A percentile compares a stretch with the other conserved stretches of the same genome.
Conservation (phyloP, 805 yeast species). For the Lachancea lanzarotensis region DNA sequence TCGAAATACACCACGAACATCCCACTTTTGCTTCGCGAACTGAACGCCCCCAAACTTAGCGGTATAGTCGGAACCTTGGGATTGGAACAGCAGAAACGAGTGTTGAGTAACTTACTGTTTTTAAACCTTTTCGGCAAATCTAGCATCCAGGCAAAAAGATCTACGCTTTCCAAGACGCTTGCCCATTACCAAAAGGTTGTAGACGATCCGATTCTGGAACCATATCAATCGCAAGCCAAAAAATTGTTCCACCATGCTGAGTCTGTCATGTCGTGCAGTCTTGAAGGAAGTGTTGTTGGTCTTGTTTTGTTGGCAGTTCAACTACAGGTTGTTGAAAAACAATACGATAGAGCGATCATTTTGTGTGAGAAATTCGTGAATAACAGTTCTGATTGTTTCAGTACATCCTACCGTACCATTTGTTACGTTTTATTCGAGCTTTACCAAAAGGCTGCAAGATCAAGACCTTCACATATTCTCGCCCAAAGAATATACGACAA, state of each 20-base stretch:
- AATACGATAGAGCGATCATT: conserved; percentile 27
- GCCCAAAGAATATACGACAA: conserved; percentile 12
- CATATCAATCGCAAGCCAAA: conserved; percentile 28
- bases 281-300: conserved; percentile 20
- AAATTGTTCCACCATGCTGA: conserved; percentile 21
- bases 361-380: conserved; percentile 22
- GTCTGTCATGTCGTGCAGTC: conserved; percentile 19
- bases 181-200: conserved; percentile 20
- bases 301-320: conserved; percentile 23
- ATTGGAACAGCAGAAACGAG: conserved; percentile 20
- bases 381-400: neutral
- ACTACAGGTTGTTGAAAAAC: conserved; percentile 22
- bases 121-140: conserved; percentile 25
- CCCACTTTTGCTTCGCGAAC: conserved; percentile 31
- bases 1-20: conserved; percentile 29
- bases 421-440: conserved; percentile 23
- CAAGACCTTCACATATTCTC: conserved; percentile 16
- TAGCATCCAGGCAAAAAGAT: conserved; percentile 14
- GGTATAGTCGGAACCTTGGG: conserved; percentile 21
- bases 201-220: conserved; percentile 21
- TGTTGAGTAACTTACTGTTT: conserved; percentile 19
- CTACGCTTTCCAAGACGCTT: conserved; percentile 21
- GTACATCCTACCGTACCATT: conserved; percentile 9
- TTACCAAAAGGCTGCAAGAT: conserved; percentile 20
- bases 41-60: conserved; percentile 22